A percentile compares a stretch with the other conserved stretches of the same genome.
Evolutionary conservation across 2,329 filamentous ascomycete genomes (phyloP).

Genomic region (Lasiodiplodia theobromae): DNA sequence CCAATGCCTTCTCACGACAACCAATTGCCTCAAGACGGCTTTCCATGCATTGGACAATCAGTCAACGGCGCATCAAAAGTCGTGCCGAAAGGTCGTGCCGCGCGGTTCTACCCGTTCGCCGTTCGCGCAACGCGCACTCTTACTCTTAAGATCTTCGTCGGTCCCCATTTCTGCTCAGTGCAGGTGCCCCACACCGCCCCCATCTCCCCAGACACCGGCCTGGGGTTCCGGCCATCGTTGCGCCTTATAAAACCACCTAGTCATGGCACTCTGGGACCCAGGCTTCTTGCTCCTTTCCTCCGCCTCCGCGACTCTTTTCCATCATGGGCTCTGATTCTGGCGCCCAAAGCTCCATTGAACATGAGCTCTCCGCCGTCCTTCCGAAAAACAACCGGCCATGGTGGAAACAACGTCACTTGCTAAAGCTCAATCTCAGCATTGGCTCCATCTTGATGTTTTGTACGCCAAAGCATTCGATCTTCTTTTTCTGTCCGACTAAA

Average conservation of each 20-base stretch:
- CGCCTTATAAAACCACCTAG: not conserved
- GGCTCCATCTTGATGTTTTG: constrained; percentile 16
- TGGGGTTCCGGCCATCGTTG: constrained; percentile 10
- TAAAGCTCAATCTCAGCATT: constrained; percentile 21
- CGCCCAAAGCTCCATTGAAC: not conserved
- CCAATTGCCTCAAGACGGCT: not conserved
- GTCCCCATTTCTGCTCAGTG: constrained; percentile 15
- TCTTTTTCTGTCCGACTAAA: not conserved
- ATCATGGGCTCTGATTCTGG: constrained; percentile 9
- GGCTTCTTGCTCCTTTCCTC: not conserved
- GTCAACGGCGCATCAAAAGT: not conserved
- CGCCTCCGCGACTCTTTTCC: not conserved
- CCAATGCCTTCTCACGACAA: not conserved
- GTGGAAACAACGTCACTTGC: constrained; percentile 19
- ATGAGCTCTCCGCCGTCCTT: constrained; percentile 16
- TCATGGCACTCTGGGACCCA: not conserved
- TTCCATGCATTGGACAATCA: not conserved
- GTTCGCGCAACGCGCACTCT: constrained; percentile 18
- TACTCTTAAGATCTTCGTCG: constrained; percentile 8
- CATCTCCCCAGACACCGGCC: constrained; percentile 16
- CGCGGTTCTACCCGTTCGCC: constrained; percentile 14
- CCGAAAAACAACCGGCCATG: constrained; percentile 10
- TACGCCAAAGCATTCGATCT: not conserved
- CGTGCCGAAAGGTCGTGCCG: not conserved
- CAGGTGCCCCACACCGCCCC: constrained; percentile 18